Evolutionary conservation across 345 rosid genomes (phyloP).

Genomic region (Corchorus capsularis): DNA sequence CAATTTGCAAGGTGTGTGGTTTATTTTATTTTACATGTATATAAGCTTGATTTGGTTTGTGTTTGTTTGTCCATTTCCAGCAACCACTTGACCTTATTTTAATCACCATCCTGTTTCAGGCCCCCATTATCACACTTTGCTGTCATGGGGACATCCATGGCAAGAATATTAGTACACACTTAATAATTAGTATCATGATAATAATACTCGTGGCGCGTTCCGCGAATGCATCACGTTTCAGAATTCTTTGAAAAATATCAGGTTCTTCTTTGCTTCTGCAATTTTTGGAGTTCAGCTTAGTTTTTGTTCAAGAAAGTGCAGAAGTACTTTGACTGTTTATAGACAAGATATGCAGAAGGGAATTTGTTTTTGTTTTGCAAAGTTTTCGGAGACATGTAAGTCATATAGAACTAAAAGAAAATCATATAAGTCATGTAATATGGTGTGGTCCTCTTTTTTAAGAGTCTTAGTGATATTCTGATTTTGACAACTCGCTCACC

Average conservation of each 20-base stretch:
- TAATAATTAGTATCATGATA: background rate
- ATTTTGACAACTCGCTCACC: background rate
- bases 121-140: background rate
- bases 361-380: background rate
- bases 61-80: background rate
- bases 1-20: conserved; percentile 18
- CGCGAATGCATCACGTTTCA: background rate
- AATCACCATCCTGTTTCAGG: background rate
- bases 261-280: background rate
- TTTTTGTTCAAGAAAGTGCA: background rate
- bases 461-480: background rate
- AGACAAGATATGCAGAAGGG: background rate
- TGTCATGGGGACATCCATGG: background rate
- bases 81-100: conserved; percentile 17
- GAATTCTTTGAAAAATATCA: background rate
- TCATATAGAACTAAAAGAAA: background rate
- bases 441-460: background rate
- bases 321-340: background rate
- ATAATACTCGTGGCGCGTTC: background rate
- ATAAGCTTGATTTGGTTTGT: background rate
- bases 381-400: conserved; percentile 15
- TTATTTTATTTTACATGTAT: background rate
- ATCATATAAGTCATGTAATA: background rate
- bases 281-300: background rate
- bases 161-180: background rate